Conservation (phyloP, 192 early-diverging fungal species). For the Diversispora epigaea region DNA sequence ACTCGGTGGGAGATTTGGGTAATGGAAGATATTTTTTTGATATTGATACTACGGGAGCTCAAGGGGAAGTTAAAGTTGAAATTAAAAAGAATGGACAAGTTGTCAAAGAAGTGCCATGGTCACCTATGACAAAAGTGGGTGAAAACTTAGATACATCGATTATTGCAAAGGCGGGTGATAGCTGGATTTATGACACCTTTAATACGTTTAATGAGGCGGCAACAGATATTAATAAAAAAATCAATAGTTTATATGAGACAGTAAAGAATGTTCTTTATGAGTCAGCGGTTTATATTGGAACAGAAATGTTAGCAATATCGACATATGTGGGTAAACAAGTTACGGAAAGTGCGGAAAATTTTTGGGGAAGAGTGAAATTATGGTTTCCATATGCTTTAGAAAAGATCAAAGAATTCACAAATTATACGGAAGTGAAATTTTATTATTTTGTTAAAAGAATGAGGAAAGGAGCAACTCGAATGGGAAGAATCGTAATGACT, state of each 20-base stretch:
- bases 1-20: background rate
- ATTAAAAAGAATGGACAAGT: constrained; percentile 21
- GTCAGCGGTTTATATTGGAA: background rate
- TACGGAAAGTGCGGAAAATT: background rate
- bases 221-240: background rate
- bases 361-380: background rate
- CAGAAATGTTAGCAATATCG: background rate
- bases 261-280: background rate
- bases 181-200: background rate
- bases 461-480: background rate
- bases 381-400: background rate
- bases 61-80: constrained; percentile 16
- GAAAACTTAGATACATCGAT: background rate
- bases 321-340: background rate
- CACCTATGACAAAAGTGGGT: background rate
- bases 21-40: constrained; percentile 25
- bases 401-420: background rate
- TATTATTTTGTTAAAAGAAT: background rate
- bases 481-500: background rate
- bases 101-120: background rate
- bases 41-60: background rate
- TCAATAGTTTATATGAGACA: background rate
- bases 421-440: background rate
- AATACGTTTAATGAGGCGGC: background rate
- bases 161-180: background rate